phyloP scores from a whole-genome alignment of 2,329 filamentous ascomycete species.

The Atkinsonella texensis region DNA sequence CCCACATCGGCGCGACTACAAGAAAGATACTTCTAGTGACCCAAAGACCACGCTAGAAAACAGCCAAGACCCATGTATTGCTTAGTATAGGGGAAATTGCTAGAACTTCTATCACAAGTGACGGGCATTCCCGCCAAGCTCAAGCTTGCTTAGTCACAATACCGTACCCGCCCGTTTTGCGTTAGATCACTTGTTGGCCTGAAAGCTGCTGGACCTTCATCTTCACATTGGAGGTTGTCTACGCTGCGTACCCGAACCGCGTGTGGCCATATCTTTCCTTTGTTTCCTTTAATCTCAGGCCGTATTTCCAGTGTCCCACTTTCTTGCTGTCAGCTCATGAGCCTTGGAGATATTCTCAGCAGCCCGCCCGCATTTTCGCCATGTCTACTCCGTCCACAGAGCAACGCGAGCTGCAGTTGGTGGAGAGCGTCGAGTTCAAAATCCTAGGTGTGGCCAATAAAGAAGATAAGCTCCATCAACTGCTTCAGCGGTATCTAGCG shows the following conservation, averaged over 20 bases:
- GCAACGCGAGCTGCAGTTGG: conserved; percentile 66
- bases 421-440: conserved; percentile 75
- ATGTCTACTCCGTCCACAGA: conserved; percentile 34
- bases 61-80: too few relatives aligned
- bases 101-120: too few relatives aligned
- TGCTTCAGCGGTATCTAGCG: conserved; percentile 68
- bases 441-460: conserved; percentile 70
- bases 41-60: too few relatives aligned
- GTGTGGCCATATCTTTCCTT: not conserved
- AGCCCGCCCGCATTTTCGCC: conserved; percentile 2
- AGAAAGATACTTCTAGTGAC: too few relatives aligned
- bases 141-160: conserved; percentile 3
- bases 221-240: conserved; percentile 3
- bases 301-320: not conserved
- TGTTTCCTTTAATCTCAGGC: not conserved
- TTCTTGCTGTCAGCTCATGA: not conserved
- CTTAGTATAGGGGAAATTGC: too few relatives aligned
- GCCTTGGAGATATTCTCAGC: not conserved
- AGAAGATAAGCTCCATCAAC: conserved; percentile 67
- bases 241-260: not conserved
- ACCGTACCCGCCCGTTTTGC: not conserved
- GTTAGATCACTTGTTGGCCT: not conserved
- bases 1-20: too few relatives aligned
- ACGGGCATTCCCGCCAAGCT: not conserved
- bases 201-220: not conserved